Conservation (phyloP, 305 asterid genomes). For the Euphrasia arctica region DNA sequence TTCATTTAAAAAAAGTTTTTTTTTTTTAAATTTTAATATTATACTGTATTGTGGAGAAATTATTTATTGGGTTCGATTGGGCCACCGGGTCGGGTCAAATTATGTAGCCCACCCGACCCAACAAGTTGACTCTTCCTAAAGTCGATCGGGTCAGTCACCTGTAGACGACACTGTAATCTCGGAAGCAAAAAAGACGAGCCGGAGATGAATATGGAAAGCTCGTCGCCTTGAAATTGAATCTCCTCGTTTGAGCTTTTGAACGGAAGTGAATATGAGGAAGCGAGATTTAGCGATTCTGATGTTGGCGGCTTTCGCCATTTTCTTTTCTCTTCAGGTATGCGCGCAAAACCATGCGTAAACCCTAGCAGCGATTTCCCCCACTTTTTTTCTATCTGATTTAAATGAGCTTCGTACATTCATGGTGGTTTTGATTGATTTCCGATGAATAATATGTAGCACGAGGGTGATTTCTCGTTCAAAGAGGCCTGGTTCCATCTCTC, state of each 20-base stretch:
- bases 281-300: constrained; percentile 88
- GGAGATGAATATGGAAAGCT: background rate
- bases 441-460: constrained; percentile 56
- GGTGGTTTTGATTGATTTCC: constrained; percentile 12
- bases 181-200: background rate
- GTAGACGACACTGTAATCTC: no score
- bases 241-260: background rate
- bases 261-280: constrained; percentile 71
- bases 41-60: no score
- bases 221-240: background rate
- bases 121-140: no score
- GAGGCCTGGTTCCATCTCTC: constrained; percentile 95
- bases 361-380: background rate
- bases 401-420: background rate
- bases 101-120: no score
- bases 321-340: constrained; percentile 92
- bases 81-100: no score
- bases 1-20: no score
- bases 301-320: constrained; percentile 97
- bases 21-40: no score
- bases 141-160: no score
- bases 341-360: constrained; percentile 25
- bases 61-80: no score
- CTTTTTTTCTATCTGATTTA: background rate
- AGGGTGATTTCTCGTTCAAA: constrained; percentile 93